Evolutionary conservation across 116 monocot genomes (phyloP).

Genomic region (Iris pallida): DNA sequence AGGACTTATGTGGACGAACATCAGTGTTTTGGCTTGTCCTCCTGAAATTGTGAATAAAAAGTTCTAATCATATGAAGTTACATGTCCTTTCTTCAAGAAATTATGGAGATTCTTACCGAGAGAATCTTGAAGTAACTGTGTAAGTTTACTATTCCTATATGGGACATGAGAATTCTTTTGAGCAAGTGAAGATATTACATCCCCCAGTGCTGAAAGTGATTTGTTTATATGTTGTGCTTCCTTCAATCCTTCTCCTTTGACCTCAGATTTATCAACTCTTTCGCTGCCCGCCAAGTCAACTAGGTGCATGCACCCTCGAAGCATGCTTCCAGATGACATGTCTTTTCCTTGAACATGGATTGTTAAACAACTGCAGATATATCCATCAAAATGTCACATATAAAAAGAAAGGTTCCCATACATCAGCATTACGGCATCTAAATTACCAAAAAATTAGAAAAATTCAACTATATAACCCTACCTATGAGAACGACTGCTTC

Average conservation of each 20-base stretch:
- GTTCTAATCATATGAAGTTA: neutral
- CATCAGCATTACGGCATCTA: neutral
- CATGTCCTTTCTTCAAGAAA: neutral
- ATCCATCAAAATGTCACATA: neutral
- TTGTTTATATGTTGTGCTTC: slow-evolving; percentile 53
- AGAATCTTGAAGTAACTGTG: slow-evolving; percentile 91
- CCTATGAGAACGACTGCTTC: slow-evolving; percentile 99
- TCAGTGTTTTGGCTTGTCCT: slow-evolving; percentile 95
- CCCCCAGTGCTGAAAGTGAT: slow-evolving; percentile 54
- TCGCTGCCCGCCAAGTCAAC: slow-evolving; percentile 59
- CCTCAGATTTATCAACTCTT: slow-evolving; percentile 50
- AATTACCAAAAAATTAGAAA: neutral
- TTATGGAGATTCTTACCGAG: slow-evolving; percentile 50
- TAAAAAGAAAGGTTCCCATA: neutral
- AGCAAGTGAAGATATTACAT: slow-evolving; percentile 60
- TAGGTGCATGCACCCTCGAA: slow-evolving; percentile 35
- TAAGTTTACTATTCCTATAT: slow-evolving; percentile 96
- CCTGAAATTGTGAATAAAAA: slow-evolving; percentile 37
- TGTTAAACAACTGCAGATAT: slow-evolving; percentile 76
- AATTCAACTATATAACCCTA: slow-evolving; percentile 7
- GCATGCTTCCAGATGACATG: slow-evolving; percentile 23
- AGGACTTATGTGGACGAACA: slow-evolving; percentile 99
- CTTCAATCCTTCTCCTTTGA: slow-evolving; percentile 46
- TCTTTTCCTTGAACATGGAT: slow-evolving; percentile 93
- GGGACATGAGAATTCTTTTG: slow-evolving; percentile 87